Conservation (phyloP, 73 alveolate species). For the Symbiodinium natans region DNA sequence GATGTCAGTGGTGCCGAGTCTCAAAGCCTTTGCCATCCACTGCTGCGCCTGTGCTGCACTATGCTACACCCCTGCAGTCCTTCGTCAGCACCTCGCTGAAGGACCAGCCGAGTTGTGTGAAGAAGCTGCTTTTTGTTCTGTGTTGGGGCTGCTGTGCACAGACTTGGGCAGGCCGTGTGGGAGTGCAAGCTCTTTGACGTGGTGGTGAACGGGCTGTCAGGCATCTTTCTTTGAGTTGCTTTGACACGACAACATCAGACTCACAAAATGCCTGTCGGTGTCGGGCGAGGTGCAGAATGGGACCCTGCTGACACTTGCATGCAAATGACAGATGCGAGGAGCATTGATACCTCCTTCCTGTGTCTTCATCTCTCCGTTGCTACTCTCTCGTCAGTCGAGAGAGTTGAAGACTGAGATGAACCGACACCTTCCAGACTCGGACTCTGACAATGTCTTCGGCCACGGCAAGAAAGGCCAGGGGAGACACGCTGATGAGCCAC, state of each 20-base stretch:
- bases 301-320: not conserved
- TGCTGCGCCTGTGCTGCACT: too few relatives aligned
- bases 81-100: not conserved
- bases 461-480: not conserved
- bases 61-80: not conserved
- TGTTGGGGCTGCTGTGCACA: too few relatives aligned
- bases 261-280: too few relatives aligned
- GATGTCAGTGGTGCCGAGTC: not conserved
- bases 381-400: too few relatives aligned
- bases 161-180: conserved; percentile 18
- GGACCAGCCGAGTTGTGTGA: not conserved
- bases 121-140: not conserved
- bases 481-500: not conserved
- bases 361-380: too few relatives aligned
- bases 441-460: not conserved
- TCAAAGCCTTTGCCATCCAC: not conserved
- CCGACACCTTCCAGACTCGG: not conserved
- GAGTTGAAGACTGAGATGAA: not conserved
- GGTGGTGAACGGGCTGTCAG: not conserved
- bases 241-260: too few relatives aligned
- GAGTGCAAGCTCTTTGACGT: conserved; percentile 85
- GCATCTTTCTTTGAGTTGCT: not conserved
- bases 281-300: not conserved
- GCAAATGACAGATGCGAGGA: too few relatives aligned
- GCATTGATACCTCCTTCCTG: too few relatives aligned